Evolutionary conservation across 176 grass and related monocot genomes (phyloP).

Genomic region (Aechmea fasciata): DNA sequence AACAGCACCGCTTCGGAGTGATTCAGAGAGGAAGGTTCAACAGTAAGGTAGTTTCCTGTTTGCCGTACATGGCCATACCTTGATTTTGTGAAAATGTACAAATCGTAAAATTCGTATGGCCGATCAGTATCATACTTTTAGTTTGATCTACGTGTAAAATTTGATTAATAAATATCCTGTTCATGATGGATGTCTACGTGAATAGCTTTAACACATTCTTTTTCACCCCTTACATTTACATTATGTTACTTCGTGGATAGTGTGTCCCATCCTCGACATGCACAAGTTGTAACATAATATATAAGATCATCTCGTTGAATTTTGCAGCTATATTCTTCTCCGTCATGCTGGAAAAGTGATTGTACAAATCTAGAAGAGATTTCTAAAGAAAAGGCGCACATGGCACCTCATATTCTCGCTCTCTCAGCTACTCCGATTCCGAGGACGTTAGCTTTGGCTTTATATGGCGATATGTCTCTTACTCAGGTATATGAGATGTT

Average conservation of each 20-base stretch:
- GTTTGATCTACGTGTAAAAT: no score
- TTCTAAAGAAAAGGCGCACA: constrained; percentile 66
- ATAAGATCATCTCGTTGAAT: not conserved
- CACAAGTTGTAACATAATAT: constrained; percentile 4
- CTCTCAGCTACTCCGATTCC: constrained; percentile 96
- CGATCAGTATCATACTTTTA: not conserved
- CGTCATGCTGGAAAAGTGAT: constrained; percentile 34
- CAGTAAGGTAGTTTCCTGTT: constrained; percentile 47
- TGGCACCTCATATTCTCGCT: constrained; percentile 94
- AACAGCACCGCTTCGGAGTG: constrained; percentile 85
- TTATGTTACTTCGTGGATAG: no score
- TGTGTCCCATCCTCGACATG: not conserved
- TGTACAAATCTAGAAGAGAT: constrained; percentile 27
- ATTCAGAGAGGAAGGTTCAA: constrained; percentile 85
- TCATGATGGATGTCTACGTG: no score
- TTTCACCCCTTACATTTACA: no score
- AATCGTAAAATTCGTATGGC: not conserved
- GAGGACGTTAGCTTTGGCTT: constrained; percentile 87
- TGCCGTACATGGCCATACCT: not conserved
- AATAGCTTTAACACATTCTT: no score
- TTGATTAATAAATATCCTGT: no score
- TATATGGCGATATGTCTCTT: constrained; percentile 94
- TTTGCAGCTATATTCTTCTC: constrained; percentile 50
- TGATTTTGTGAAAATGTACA: not conserved
- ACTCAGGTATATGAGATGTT: constrained; percentile 54